These are phyloP conservation scores for Theileria parva DNA, from an alignment of 169 alveolate genomes.

Conservation along the genomic window DNA sequence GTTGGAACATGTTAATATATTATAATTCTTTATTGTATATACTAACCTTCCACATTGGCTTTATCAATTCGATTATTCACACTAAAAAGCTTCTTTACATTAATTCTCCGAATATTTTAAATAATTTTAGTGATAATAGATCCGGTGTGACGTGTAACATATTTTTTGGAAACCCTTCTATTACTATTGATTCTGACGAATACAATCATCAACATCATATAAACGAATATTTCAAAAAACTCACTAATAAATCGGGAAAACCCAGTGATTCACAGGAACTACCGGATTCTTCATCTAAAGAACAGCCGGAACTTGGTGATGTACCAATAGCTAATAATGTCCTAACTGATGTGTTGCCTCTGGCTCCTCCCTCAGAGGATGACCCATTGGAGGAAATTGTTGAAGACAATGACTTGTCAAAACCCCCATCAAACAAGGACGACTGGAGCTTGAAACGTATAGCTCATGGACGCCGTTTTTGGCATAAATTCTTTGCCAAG, in stretches of 20 bases:
- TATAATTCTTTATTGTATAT: neutral
- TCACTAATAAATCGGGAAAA: neutral
- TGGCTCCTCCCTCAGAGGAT: slow-evolving; percentile 61
- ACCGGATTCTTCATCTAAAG: neutral
- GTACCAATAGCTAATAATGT: neutral
- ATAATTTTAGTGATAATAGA: neutral
- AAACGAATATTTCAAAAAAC: slow-evolving; percentile 10
- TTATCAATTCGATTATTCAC: neutral
- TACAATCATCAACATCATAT: neutral
- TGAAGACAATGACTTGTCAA: slow-evolving; percentile 24
- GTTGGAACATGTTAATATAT: neutral
- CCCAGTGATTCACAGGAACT: neutral
- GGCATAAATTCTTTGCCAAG: slow-evolving; percentile 57
- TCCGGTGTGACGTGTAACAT: neutral
- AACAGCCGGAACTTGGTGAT: too few relatives aligned
- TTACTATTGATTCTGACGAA: neutral
- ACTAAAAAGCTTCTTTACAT: neutral
- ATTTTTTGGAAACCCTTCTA: slow-evolving; percentile 17
- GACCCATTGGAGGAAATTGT: slow-evolving; percentile 46
- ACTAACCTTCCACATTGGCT: neutral
- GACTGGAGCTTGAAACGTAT: slow-evolving; percentile 55
- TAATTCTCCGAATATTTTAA: neutral
- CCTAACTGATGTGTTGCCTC: slow-evolving; percentile 47
- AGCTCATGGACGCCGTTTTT: slow-evolving; percentile 58
- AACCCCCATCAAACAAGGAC: slow-evolving; percentile 45